phyloP scores from a whole-genome alignment of 1,284 basidiomycete species.

The Austroboletus novae-zelandiae region DNA sequence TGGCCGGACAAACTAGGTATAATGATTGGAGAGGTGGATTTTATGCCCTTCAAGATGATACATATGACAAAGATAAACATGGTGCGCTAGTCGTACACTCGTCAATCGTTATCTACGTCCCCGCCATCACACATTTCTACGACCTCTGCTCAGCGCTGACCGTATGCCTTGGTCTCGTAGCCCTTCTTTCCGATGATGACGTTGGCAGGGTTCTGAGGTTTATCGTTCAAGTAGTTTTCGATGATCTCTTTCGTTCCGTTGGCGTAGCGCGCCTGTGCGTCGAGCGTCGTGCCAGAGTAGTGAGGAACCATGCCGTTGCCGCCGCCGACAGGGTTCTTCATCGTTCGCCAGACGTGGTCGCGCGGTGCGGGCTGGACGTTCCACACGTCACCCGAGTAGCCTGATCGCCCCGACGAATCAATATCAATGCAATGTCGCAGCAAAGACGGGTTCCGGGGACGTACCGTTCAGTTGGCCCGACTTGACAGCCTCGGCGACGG shows the following conservation, averaged over 20 bases:
- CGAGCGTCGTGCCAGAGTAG: conserved; percentile 87
- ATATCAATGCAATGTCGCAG: neutral
- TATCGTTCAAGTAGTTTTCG: conserved; percentile 68
- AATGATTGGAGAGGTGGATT: neutral
- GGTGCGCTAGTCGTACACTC: neutral
- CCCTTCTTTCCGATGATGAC: conserved; percentile 73
- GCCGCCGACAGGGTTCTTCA: conserved; percentile 77
- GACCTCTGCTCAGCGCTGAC: conserved; percentile 28
- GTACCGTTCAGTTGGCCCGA: conserved; percentile 71
- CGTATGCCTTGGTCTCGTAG: conserved; percentile 67
- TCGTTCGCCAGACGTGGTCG: conserved; percentile 84
- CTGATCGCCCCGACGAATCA: conserved; percentile 9
- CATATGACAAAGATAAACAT: neutral
- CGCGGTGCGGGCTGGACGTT: conserved; percentile 83
- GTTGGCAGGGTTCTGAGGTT: conserved; percentile 76
- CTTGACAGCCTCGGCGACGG: conserved; percentile 75
- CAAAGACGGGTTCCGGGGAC: conserved; percentile 13
- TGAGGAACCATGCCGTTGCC: conserved; percentile 89
- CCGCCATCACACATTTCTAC: neutral
- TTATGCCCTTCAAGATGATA: neutral
- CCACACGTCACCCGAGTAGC: conserved; percentile 72
- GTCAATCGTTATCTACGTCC: neutral
- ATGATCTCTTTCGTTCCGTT: conserved; percentile 79
- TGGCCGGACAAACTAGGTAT: neutral
- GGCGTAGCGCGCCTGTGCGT: conserved; percentile 90